These are phyloP conservation scores for Dianthus caryophyllus DNA, from an alignment of 148 eudicot genomes.

Conservation along the genomic window DNA sequence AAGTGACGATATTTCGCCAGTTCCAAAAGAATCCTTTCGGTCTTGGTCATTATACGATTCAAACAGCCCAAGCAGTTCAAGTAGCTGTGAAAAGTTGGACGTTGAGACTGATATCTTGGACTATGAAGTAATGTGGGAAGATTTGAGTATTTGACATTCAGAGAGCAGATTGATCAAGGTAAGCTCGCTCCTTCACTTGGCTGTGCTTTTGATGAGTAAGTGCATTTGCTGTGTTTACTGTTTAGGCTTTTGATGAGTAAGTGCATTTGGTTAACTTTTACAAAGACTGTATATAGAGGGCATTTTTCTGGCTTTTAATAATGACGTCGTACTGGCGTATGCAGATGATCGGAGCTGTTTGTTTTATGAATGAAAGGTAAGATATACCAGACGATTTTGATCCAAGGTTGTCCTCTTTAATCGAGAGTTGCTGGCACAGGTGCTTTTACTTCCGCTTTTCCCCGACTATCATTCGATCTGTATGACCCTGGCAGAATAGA, in stretches of 20 bases:
- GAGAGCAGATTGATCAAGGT: conserved; percentile 99
- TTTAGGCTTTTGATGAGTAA: too few relatives aligned
- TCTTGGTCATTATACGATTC: too few relatives aligned
- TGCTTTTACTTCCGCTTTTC: conserved; percentile 22
- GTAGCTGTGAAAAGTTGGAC: conserved; percentile 80
- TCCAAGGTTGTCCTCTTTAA: conserved; percentile 63
- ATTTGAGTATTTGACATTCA: conserved; percentile 71
- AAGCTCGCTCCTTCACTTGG: conserved; percentile 9
- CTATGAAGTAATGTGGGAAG: conserved; percentile 95
- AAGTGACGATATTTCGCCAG: conserved; percentile 36
- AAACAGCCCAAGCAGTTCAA: conserved; percentile 73
- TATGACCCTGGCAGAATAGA: neutral
- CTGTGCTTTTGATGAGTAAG: neutral
- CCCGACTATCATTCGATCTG: neutral
- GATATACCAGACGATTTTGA: conserved; percentile 81
- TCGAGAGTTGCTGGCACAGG: conserved; percentile 87
- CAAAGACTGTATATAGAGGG: neutral
- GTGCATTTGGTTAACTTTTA: neutral
- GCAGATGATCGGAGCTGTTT: conserved; percentile 91
- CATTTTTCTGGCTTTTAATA: neutral
- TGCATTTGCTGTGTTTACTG: too few relatives aligned
- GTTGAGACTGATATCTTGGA: conserved; percentile 65
- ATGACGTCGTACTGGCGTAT: conserved; percentile 13
- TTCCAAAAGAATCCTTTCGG: too few relatives aligned
- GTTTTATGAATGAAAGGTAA: conserved; percentile 83